A percentile compares a stretch with the other conserved stretches of the same genome.
Evolutionary conservation across 768 basidiomycete genomes (phyloP).

Genomic region (Russula emetica): DNA sequence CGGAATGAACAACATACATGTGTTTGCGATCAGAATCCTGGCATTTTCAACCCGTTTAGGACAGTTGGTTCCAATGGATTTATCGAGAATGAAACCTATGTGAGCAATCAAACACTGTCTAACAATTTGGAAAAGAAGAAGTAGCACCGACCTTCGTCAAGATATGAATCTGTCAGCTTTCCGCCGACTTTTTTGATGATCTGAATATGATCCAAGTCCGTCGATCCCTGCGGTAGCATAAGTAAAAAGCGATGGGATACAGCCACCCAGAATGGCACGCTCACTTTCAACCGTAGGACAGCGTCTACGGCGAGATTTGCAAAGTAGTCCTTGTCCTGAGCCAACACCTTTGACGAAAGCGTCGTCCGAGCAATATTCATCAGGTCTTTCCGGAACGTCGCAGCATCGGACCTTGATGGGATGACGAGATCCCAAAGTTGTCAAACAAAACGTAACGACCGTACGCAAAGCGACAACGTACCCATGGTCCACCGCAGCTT

Average conservation of each 20-base stretch:
- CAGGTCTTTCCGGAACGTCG: conserved; percentile 79
- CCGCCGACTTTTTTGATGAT: conserved; percentile 99
- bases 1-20: conserved; percentile 54
- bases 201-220: conserved; percentile 96
- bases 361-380: conserved; percentile 98
- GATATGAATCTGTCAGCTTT: conserved; percentile 95
- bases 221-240: conserved; percentile 64
- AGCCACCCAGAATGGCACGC: neutral
- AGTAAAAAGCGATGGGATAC: neutral
- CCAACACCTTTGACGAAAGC: conserved; percentile 90
- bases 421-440: neutral
- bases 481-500: conserved; percentile 79
- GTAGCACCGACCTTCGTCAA: conserved; percentile 74
- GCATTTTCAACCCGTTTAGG: conserved; percentile 93
- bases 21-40: conserved; percentile 96
- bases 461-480: conserved; percentile 38
- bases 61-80: conserved; percentile 88
- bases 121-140: neutral
- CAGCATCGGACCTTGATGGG: conserved; percentile 55
- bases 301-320: conserved; percentile 97
- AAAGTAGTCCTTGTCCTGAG: conserved; percentile 97
- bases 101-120: neutral
- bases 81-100: conserved; percentile 94
- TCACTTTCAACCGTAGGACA: conserved; percentile 82
- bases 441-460: neutral